phyloP scores from a whole-genome alignment of 768 basidiomycete species.

The Calocera viscosa region DNA sequence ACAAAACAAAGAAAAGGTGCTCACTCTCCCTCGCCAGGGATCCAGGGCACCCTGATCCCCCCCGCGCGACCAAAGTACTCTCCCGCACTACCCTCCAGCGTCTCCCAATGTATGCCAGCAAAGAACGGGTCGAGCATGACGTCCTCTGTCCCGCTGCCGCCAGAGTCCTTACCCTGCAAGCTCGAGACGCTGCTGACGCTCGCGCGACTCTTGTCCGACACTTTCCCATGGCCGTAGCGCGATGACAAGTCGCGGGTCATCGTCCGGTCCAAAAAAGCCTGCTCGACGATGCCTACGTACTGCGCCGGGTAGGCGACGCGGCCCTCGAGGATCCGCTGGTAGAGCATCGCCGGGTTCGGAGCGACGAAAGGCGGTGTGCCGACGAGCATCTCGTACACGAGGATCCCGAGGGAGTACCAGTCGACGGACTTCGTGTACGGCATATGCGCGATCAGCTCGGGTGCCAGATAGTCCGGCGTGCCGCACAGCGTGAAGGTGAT shows the following conservation, averaged over 20 bases:
- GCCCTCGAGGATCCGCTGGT: not conserved
- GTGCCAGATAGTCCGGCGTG: slow-evolving; percentile 92
- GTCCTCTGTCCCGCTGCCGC: not conserved
- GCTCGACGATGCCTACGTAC: slow-evolving; percentile 9
- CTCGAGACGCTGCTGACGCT: not conserved
- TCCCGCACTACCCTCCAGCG: slow-evolving; percentile 4
- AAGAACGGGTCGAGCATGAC: slow-evolving; percentile 9
- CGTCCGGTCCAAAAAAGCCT: not conserved
- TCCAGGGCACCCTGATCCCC: slow-evolving; percentile 6
- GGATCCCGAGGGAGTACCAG: slow-evolving; percentile 96
- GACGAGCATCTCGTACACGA: slow-evolving; percentile 95
- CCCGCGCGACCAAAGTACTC: not conserved
- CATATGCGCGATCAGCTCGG: slow-evolving; percentile 42
- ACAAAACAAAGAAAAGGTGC: not conserved
- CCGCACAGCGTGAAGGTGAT: slow-evolving; percentile 94
- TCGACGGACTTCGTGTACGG: slow-evolving; percentile 94
- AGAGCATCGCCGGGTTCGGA: slow-evolving; percentile 3
- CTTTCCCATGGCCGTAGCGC: not conserved
- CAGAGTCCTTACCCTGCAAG: not conserved
- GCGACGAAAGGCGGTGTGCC: slow-evolving; percentile 36
- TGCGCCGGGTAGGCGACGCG: slow-evolving; percentile 17
- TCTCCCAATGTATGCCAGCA: not conserved
- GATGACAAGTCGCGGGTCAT: not conserved
- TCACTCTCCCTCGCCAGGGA: not conserved
- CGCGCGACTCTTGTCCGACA: slow-evolving; percentile 5